Base-by-base conservation (phyloP, 176 grass and related monocot genomes). In the Sorghum bicolor region DNA sequence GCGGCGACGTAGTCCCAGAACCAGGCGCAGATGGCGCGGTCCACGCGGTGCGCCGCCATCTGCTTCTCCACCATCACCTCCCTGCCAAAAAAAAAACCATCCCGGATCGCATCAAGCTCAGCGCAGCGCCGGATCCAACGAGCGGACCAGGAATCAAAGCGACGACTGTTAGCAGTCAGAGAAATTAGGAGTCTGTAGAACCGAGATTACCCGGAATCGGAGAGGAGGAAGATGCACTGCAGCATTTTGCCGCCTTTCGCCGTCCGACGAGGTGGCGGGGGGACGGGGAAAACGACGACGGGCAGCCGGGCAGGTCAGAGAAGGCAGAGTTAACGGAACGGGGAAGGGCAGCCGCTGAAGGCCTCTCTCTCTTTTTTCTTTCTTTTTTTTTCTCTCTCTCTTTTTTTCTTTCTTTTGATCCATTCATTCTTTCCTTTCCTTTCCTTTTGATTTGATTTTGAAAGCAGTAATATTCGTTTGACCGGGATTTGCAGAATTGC, bases 51-150 rank as follows among this genome's bases (percentile, higher is more conserved):
- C 22, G 77, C 91, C 24, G 83, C 80, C 96, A 92, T 95, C 87
- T 98, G 93, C 85, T 98, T 95, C 89, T 98, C 96, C 76, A 98
- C 84, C 85, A 98, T 90, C 85, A 98, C 93, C 89, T 98, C 93
- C 87, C 96, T 95, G 77, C 34, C 34, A 36, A 30, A 71, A 53
- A 36, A 30, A 71, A 53, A 19, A 25, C 12, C 17, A 47, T 7
- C 50, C 19, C 70, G 15, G 70, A 68, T 30, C 26, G 14, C 48
- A 75, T 28, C 47, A 63, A 53, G 60, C 70, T 85, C 71, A 81
- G 43, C 44, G 34, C 71, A 81, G 43, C 44, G 34, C 43, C 65
- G 67, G 73, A 90, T 89, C 85, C 78, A 66, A 52, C 34, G 13
- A 3, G 74, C 5, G 70, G 32, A 11, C 19, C 10, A 80, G 58